phyloP scores from a whole-genome alignment of 352 stramenopile species.

The Pythium dissimile region DNA sequence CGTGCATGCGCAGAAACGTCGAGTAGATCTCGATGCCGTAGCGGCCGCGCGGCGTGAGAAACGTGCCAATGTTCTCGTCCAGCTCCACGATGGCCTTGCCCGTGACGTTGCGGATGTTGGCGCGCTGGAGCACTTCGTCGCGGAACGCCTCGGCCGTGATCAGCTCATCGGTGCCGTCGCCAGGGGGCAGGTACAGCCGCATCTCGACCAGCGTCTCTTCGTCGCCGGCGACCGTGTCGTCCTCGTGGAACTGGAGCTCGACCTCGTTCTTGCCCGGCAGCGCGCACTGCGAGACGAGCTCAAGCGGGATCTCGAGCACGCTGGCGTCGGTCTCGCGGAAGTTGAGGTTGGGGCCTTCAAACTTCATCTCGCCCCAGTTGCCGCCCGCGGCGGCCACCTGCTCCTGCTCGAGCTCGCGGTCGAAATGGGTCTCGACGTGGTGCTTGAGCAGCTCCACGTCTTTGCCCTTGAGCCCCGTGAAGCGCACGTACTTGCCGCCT shows the following conservation, averaged over 20 bases:
- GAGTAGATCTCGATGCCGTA: constrained; percentile 98
- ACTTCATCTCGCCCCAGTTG: constrained; percentile 94
- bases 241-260: constrained; percentile 98
- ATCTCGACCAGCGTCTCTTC: constrained; percentile 95
- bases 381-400: constrained; percentile 83
- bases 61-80: constrained; percentile 95
- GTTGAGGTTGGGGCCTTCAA: constrained; percentile 87
- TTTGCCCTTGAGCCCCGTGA: constrained; percentile 66
- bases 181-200: constrained; percentile 93
- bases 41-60: constrained; percentile 96
- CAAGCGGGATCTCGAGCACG: constrained; percentile 70
- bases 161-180: constrained; percentile 43
- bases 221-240: constrained; percentile 94
- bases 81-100: constrained; percentile 97
- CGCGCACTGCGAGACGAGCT: constrained; percentile 86
- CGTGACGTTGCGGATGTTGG: constrained; percentile 89
- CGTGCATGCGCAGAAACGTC: constrained; percentile 96
- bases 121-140: constrained; percentile 80
- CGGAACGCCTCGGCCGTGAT: constrained; percentile 76
- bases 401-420: constrained; percentile 88
- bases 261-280: constrained; percentile 97
- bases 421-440: constrained; percentile 82
- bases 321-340: constrained; percentile 63
- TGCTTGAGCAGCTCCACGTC: constrained; percentile 60
- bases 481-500: constrained; percentile 81